Conservation (phyloP, 768 basidiomycete genomes). For the Suillus luteus region DNA sequence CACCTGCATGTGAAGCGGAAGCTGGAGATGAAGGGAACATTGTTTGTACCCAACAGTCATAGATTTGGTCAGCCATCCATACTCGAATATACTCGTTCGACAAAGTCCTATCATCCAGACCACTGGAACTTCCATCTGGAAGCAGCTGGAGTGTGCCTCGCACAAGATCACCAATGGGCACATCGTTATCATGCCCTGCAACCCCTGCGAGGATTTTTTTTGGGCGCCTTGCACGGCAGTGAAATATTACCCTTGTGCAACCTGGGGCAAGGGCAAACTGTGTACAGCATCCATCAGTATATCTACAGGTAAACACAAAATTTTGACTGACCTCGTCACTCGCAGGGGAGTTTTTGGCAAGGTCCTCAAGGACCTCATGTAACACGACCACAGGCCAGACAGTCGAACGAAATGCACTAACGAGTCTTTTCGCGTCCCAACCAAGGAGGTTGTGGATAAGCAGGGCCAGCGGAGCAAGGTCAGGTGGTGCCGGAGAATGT, state of each 20-base stretch:
- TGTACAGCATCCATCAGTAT: not conserved
- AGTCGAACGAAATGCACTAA: not conserved
- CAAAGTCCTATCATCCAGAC: not conserved
- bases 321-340: not conserved
- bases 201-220: not conserved
- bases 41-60: not conserved
- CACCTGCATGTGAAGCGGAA: too few relatives aligned
- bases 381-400: constrained; percentile 4
- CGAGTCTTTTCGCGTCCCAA: not conserved
- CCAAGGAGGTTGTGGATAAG: constrained; percentile 3
- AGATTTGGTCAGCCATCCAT: not conserved
- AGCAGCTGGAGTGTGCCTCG: not conserved
- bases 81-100: not conserved
- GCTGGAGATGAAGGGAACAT: not conserved
- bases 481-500: not conserved
- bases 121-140: not conserved
- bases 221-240: not conserved
- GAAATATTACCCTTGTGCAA: not conserved
- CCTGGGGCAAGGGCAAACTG: not conserved
- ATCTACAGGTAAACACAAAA: not conserved
- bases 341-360: not conserved
- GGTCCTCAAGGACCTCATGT: constrained; percentile 1
- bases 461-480: not conserved
- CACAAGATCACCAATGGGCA: not conserved
- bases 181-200: not conserved